Conservation (phyloP, 73 alveolate genomes). For the Paramecium biaurelia region DNA sequence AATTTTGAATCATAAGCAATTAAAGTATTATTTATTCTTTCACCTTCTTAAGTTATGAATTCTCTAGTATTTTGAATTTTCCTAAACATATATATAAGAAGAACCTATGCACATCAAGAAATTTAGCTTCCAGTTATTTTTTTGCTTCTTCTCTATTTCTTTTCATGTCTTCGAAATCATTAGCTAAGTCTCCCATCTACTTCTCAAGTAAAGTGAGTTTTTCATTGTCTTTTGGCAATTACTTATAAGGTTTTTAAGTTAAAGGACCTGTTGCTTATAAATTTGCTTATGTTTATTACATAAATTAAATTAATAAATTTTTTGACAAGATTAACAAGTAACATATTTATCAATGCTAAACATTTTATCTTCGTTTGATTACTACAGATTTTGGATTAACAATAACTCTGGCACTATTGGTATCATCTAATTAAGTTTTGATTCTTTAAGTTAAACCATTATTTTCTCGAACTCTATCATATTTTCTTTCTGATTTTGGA, state of each 20-base stretch:
- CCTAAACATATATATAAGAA: slow-evolving; percentile 20
- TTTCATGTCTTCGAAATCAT: slow-evolving; percentile 94
- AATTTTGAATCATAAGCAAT: slow-evolving; percentile 94
- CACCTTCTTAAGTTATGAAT: slow-evolving; percentile 90
- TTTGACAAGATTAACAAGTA: neutral
- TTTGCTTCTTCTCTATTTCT: slow-evolving; percentile 92
- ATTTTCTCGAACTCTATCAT: neutral
- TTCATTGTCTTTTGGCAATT: slow-evolving; percentile 78
- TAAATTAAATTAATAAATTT: neutral
- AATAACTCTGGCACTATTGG: neutral
- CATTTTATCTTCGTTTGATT: neutral
- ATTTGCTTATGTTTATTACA: neutral
- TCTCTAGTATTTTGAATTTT: slow-evolving; percentile 89
- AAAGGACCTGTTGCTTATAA: slow-evolving; percentile 57
- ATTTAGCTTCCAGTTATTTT: slow-evolving; percentile 95
- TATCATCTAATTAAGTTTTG: neutral
- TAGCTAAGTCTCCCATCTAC: slow-evolving; percentile 86
- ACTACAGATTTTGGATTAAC: neutral
- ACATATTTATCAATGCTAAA: neutral
- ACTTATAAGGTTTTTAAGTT: slow-evolving; percentile 46
- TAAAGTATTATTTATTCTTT: slow-evolving; percentile 92
- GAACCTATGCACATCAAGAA: slow-evolving; percentile 86
- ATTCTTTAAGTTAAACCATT: neutral
- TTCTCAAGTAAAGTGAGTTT: slow-evolving; percentile 81
- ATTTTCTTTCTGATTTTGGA: slow-evolving; percentile 15